These are phyloP conservation scores for Aphanoascus verrucosus DNA, from an alignment of 2,329 filamentous ascomycete species.

Conservation along the genomic window DNA sequence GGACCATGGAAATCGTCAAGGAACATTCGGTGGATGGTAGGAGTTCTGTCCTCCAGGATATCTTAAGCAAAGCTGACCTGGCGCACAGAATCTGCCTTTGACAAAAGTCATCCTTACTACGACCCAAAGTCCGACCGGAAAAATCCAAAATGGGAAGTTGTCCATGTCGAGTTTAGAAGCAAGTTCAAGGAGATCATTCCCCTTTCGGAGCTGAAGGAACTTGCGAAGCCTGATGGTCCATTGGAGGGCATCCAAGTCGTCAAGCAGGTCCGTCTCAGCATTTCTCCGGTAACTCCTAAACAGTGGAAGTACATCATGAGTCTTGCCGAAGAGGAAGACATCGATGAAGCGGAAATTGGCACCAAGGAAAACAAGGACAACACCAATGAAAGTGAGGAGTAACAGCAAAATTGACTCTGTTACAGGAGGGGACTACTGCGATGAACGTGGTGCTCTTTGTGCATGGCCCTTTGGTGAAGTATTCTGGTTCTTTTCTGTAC, in stretches of 20 bases:
- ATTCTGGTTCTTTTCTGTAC: too few species aligned
- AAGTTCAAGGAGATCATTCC: conserved; percentile 66
- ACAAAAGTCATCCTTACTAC: conserved; percentile 67
- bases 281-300: conserved; percentile 42
- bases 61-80: conserved; percentile 58
- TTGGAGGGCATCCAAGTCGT: conserved; percentile 72
- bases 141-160: conserved; percentile 73
- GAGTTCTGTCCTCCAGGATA: conserved; percentile 62
- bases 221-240: conserved; percentile 46
- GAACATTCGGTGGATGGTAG: conserved; percentile 71
- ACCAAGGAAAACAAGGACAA: neutral
- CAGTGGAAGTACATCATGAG: conserved; percentile 42
- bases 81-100: conserved; percentile 54
- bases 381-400: neutral
- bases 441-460: neutral
- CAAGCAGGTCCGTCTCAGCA: conserved; percentile 71
- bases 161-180: conserved; percentile 75
- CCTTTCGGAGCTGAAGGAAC: conserved; percentile 59
- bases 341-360: neutral
- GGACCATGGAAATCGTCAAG: conserved; percentile 76
- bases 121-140: conserved; percentile 61
- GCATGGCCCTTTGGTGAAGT: too few species aligned
- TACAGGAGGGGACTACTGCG: neutral
- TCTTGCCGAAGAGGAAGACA: conserved; percentile 27
- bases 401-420: neutral